Evolutionary conservation across 805 yeast genomes (phyloP), one percentile per base, ranked within the genome.

Genomic region (Saturnispora diversa): DNA sequence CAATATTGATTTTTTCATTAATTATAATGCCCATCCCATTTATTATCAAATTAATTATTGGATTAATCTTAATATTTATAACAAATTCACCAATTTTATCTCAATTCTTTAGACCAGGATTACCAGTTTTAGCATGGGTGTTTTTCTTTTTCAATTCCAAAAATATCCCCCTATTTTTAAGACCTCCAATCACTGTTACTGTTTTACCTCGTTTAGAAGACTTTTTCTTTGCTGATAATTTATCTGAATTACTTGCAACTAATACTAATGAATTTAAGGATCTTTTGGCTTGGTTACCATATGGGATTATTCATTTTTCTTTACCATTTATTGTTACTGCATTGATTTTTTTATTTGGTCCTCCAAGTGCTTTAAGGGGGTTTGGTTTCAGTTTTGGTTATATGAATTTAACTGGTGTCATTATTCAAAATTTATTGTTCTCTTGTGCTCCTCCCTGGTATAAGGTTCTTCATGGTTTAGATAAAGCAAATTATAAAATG

Each of bases 391-490:
- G 96, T 4, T 88, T 92, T 64, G 98, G 98, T 10, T 86, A 83
- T 66, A 83, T 87, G 90, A 92, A 90, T 62, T 61, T 88, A 48
- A 59, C 77, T 38, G 97, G 97, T 32, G 97, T 90, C 24, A 54
- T 82, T 26, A 74, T 75, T 42, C 97, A 92, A 64, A 71, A 86
- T 49, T 42, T 57, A 21, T 47, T 79, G 5, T 86, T 85, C 58
- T 95, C 98, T 5, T 84, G 92, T 37, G 97, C 97, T 40, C 94
- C 98, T 11, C 98, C 98, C 15, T 90, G 98, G 98, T 90, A 90
- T 59, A 83, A 84, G 53, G 76, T 76, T 44, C 60, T 80, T 36
- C 80, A 90, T 56, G 96, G 95, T 2, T 70, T 88, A 44, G 80
- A 75, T 40, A 92, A 95, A 23, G 97, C 97, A 2, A 77, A 86